Evolutionary conservation across 441 rosid species (phyloP).

Genomic region (Syzygium malaccense): DNA sequence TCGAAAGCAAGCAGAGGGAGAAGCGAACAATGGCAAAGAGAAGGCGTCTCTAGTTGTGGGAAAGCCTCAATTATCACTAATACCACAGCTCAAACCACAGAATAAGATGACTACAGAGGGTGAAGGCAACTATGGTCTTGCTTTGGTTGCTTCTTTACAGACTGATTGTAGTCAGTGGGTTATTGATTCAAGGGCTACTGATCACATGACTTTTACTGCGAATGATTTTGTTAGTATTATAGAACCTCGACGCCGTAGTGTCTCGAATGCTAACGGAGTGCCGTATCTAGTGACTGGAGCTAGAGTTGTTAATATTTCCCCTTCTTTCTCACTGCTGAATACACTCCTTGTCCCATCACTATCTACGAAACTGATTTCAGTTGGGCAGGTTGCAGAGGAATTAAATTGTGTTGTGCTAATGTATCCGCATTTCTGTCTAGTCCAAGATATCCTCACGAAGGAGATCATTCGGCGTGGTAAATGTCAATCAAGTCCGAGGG

Average conservation of each 20-base stretch:
- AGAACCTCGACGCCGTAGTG: rapidly evolving
- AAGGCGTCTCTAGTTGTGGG: neutral
- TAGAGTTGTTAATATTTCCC: neutral
- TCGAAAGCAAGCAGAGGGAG: neutral
- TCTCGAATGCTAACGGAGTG: neutral
- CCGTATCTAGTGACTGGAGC: rapidly evolving
- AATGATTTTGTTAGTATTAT: neutral
- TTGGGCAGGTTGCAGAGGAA: neutral
- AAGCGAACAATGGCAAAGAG: neutral
- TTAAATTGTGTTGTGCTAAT: neutral
- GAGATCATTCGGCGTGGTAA: neutral
- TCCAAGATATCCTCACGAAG: neutral
- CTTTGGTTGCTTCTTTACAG: neutral
- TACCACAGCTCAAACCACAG: too few relatives aligned
- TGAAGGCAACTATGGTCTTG: neutral
- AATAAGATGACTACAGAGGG: neutral
- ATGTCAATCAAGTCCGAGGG: neutral
- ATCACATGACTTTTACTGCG: neutral
- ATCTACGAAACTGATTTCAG: neutral
- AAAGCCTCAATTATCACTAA: neutral
- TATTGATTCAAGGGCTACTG: neutral
- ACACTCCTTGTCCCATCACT: neutral
- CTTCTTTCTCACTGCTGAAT: neutral
- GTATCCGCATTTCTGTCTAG: rapidly evolving
- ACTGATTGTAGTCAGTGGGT: neutral